Evolutionary conservation across 2,329 filamentous ascomycete genomes (phyloP).

Genomic region (Cercospora zeae-maydis): DNA sequence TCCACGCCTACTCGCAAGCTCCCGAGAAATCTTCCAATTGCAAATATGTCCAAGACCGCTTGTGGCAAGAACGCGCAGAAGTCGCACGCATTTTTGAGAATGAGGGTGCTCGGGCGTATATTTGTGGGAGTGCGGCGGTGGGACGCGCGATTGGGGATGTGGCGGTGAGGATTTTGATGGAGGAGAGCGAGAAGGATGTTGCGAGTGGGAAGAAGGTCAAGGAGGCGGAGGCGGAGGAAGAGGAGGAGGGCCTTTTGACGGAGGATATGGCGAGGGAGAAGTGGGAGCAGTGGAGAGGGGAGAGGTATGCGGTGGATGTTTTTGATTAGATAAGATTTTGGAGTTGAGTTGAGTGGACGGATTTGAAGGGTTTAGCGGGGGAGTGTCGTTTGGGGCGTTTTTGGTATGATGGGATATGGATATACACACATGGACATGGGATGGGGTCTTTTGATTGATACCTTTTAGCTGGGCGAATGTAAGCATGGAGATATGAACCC

Average conservation of each 20-base stretch:
- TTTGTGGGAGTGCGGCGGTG: slow-evolving; percentile 55
- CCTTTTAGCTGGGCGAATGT: no score
- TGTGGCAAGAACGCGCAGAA: slow-evolving; percentile 48
- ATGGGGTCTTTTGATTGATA: no score
- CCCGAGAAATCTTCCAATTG: slow-evolving; percentile 44
- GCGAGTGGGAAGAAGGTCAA: slow-evolving; percentile 8
- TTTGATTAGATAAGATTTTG: slow-evolving; percentile 18
- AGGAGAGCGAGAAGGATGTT: slow-evolving; percentile 32
- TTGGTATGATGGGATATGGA: no score
- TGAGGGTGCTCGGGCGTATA: slow-evolving; percentile 55
- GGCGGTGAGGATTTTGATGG: slow-evolving; percentile 44
- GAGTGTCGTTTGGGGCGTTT: no score
- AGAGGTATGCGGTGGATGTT: slow-evolving; percentile 48
- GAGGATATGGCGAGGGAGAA: slow-evolving; percentile 41
- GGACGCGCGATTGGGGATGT: slow-evolving; percentile 40
- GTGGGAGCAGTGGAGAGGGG: slow-evolving; percentile 46
- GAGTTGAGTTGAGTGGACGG: no score
- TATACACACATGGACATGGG: neutral
- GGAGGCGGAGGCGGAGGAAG: slow-evolving; percentile 37
- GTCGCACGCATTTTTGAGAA: slow-evolving; percentile 45
- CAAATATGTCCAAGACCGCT: slow-evolving; percentile 52
- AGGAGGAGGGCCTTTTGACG: slow-evolving; percentile 15
- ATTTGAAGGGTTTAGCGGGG: no score
- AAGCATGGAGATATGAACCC: no score
- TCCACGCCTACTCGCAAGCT: slow-evolving; percentile 56